Evolutionary conservation across 345 rosid species (phyloP).

Genomic region (Dimocarpus longan): DNA sequence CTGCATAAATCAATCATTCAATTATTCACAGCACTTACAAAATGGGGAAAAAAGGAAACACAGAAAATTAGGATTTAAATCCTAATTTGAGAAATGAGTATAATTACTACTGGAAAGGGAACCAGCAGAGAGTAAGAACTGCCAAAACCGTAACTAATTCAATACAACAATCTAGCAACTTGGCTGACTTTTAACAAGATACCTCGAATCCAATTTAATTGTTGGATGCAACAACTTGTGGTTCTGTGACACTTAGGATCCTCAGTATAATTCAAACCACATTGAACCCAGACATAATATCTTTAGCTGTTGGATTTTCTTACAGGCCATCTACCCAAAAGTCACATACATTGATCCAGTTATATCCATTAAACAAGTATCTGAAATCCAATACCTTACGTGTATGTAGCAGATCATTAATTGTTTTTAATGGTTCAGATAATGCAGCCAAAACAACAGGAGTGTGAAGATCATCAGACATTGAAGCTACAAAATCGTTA

Average conservation of each 20-base stretch:
- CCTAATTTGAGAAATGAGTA: constrained; percentile 2
- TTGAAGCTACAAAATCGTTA: constrained; percentile 60
- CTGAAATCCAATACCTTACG: constrained; percentile 57
- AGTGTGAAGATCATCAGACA: constrained; percentile 95
- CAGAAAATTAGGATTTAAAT: not conserved
- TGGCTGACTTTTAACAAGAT: not conserved
- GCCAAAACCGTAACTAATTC: not conserved
- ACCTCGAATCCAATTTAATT: no score
- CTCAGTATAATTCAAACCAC: not conserved
- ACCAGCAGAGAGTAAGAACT: not conserved
- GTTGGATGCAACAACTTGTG: not conserved
- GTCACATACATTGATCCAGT: not conserved
- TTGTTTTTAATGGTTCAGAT: constrained; percentile 80
- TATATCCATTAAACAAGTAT: constrained; percentile 2
- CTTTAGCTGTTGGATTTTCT: constrained; percentile 1
- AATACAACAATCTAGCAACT: not conserved
- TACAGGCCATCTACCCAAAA: not conserved
- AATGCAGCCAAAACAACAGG: constrained; percentile 80
- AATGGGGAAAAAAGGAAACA: not conserved
- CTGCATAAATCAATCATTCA: constrained; percentile 40
- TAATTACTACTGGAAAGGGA: not conserved
- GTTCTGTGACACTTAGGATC: not conserved
- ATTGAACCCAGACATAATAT: not conserved
- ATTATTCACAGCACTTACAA: not conserved
- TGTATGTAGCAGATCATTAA: constrained; percentile 84